Percentiles rank a stretch among this genome's conserved stretches.
phyloP scores from a whole-genome alignment of 2,329 filamentous ascomycete genomes.

The Trichoderma sp. region DNA sequence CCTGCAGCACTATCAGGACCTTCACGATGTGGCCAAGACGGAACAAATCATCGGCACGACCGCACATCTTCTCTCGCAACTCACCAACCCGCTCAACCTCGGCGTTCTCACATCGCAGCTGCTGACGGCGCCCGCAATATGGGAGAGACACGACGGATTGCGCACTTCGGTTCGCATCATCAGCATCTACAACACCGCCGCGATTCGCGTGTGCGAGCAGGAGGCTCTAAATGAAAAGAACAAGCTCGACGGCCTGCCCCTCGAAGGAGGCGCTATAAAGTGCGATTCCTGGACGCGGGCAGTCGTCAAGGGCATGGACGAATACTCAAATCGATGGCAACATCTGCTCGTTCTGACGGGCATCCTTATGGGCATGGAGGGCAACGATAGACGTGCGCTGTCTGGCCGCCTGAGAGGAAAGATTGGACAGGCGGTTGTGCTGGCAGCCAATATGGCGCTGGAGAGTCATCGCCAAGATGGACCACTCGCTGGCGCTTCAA shows the following conservation, averaged over 20 bases:
- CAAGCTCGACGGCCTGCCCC: constrained; percentile 22
- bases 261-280: constrained; percentile 42
- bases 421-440: constrained; percentile 70
- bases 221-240: constrained; percentile 39
- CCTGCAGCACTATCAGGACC: constrained; percentile 56
- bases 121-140: constrained; percentile 68
- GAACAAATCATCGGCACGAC: constrained; percentile 63
- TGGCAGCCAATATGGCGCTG: constrained; percentile 74
- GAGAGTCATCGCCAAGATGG: constrained; percentile 41
- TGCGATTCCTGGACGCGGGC: constrained; percentile 56
- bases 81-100: constrained; percentile 73
- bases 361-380: constrained; percentile 72
- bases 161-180: constrained; percentile 63
- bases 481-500: constrained; percentile 44
- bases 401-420: constrained; percentile 60
- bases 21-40: constrained; percentile 48
- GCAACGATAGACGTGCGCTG: constrained; percentile 60
- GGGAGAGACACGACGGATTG: constrained; percentile 58
- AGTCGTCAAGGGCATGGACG: constrained; percentile 56
- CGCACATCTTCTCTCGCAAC: constrained; percentile 62
- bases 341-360: constrained; percentile 79
- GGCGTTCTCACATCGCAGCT: constrained; percentile 70
- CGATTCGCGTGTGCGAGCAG: constrained; percentile 50
- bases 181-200: constrained; percentile 68
- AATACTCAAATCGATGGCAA: constrained; percentile 68